phyloP scores from a whole-genome alignment of 495 filamentous ascomycete genomes.

The Extremus antarcticus region DNA sequence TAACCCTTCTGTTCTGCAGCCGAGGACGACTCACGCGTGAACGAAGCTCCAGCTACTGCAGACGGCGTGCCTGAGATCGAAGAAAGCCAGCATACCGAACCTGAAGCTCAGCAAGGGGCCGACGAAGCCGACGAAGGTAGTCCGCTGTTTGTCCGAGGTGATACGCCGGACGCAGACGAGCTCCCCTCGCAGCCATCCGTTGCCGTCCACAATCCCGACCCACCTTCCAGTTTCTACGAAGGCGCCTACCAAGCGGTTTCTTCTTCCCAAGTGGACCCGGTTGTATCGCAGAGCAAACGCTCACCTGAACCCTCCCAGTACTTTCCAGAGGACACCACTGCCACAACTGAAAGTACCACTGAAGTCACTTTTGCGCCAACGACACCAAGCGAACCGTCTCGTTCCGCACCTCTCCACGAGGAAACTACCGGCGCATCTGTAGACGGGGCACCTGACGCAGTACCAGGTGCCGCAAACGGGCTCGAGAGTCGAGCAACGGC shows the following conservation, averaged over 20 bases:
- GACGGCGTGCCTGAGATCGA: not conserved
- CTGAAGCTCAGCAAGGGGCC: not conserved
- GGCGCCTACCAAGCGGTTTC: conserved; percentile 10
- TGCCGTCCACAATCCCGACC: conserved; percentile 5
- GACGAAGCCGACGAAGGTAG: not conserved
- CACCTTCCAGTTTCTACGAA: conserved; percentile 14
- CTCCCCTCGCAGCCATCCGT: not conserved
- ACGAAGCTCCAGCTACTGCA: conserved; percentile 1
- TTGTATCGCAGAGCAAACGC: not conserved
- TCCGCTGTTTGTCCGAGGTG: not conserved
- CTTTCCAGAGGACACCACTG: conserved; percentile 1
- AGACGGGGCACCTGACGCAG: conserved; percentile 3
- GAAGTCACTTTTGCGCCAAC: not conserved
- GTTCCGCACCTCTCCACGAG: not conserved
- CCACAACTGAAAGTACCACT: not conserved
- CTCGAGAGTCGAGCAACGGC: too few relatives aligned
- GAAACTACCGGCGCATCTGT: not conserved
- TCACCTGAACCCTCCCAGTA: conserved; percentile 1
- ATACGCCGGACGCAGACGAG: not conserved
- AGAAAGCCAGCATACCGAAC: conserved; percentile 4
- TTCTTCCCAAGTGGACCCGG: not conserved
- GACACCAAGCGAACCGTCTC: not conserved
- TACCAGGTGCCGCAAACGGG: too few relatives aligned
- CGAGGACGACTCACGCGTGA: not conserved
- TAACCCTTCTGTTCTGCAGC: too few relatives aligned